phyloP scores from a whole-genome alignment of 2,329 filamentous ascomycete genomes.

The Bipolaris sorokiniana region DNA sequence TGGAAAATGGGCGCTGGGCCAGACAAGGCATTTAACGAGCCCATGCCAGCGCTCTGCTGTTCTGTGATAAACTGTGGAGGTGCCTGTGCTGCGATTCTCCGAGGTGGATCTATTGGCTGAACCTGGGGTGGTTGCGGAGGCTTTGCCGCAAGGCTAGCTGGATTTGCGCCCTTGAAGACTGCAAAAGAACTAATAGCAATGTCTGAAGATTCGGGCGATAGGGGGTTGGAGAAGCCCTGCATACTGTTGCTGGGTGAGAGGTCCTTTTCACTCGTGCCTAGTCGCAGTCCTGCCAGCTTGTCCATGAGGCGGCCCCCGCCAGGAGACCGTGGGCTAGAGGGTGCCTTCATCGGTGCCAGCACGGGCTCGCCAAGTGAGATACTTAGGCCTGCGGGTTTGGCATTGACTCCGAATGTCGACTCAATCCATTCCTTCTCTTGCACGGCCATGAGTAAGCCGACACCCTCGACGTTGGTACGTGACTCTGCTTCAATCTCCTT shows the following conservation, averaged over 20 bases:
- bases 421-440: slow-evolving; percentile 87
- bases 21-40: slow-evolving; percentile 54
- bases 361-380: slow-evolving; percentile 46
- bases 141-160: slow-evolving; percentile 51
- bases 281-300: slow-evolving; percentile 78
- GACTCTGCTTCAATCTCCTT: slow-evolving; percentile 78
- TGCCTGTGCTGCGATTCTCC: slow-evolving; percentile 42
- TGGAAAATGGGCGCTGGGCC: slow-evolving; percentile 38
- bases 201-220: slow-evolving; percentile 68
- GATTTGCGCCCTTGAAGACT: slow-evolving; percentile 60
- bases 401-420: slow-evolving; percentile 72
- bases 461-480: slow-evolving; percentile 75
- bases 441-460: slow-evolving; percentile 82
- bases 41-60: slow-evolving; percentile 52
- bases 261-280: slow-evolving; percentile 74
- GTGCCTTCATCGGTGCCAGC: slow-evolving; percentile 58
- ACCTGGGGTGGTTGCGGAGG: slow-evolving; percentile 47
- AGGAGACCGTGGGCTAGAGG: slow-evolving; percentile 65
- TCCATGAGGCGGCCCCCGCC: slow-evolving; percentile 74
- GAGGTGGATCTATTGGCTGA: slow-evolving; percentile 31
- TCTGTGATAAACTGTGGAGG: slow-evolving; percentile 49
- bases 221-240: slow-evolving; percentile 51
- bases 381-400: slow-evolving; percentile 51
- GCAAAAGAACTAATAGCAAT: slow-evolving; percentile 67
- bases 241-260: slow-evolving; percentile 56